Conservation (phyloP, 768 basidiomycete species). For the Leccinum subgranulosum region DNA sequence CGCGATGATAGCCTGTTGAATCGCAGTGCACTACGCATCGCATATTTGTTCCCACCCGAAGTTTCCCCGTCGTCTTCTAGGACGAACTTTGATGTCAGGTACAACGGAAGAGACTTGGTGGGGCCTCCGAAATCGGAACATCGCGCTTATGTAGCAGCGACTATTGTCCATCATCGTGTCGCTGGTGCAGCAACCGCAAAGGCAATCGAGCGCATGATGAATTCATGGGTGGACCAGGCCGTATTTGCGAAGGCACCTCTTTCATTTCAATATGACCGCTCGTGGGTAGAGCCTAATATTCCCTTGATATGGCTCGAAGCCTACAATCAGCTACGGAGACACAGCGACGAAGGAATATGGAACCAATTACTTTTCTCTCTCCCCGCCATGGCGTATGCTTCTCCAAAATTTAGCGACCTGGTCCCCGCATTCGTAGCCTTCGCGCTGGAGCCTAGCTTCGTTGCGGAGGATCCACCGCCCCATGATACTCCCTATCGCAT, state of each 20-base stretch:
- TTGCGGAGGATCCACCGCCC: conserved; percentile 12
- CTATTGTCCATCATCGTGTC: not conserved
- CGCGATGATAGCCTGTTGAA: conserved; percentile 10
- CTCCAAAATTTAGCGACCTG: conserved; percentile 7
- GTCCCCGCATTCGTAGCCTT: conserved; percentile 34
- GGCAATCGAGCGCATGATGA: conserved; percentile 3
- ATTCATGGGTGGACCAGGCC: conserved; percentile 3
- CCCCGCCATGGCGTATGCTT: conserved; percentile 31
- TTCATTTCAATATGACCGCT: conserved; percentile 24
- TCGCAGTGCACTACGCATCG: conserved; percentile 17
- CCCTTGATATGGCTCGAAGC: conserved; percentile 24
- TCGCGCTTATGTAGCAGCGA: conserved; percentile 18
- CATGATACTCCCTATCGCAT: conserved; percentile 11
- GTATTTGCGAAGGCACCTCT: not conserved
- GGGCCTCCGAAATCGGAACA: conserved; percentile 2
- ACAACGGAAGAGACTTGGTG: conserved; percentile 11
- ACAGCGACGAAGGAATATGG: conserved; percentile 5
- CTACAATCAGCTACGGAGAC: conserved; percentile 26
- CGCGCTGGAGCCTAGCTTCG: conserved; percentile 9
- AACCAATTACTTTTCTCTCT: conserved; percentile 31
- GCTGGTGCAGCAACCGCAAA: not conserved
- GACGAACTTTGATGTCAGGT: conserved; percentile 2
- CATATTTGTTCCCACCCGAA: conserved; percentile 12
- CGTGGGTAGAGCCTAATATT: conserved; percentile 27
- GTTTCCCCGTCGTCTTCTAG: not conserved